Evolutionary conservation across 257 asterid species (phyloP), one percentile per base, ranked within the genome.

Genomic region (Jacaranda mimosifolia): DNA sequence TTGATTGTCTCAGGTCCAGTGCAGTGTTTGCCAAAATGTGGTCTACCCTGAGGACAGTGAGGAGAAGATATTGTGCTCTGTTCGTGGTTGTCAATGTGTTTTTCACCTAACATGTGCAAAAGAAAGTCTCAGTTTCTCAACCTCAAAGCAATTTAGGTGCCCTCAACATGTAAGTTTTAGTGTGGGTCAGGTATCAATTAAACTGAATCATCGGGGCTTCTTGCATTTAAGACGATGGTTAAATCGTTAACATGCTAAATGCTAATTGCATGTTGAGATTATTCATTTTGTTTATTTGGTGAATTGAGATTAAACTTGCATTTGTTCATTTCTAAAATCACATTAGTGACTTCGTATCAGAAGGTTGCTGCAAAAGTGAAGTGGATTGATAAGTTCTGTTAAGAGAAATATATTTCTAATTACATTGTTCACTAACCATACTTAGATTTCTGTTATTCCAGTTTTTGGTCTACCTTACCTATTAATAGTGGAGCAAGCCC

Each of bases 101-200:
- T 92, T 85, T 84, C 99, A 94, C 90, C 77, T 72, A 38, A 17
- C 74, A 63, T 94, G 99, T 85, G 97, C 91, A 13, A 83, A 72
- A 76, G 84, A 87, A 75, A 82, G 72, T 56, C 82, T 68, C 43
- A 83, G 86, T 18, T 85, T 86, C 70, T 87, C 89, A 75, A 86
- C 91, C 78, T 75, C 87, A 40, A 90, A 89, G 85, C 85, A 75
- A 42, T 91, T 92, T 79, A 94, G 89, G 88, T 94, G 99, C 82
- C 98, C 98, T 56, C 98, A 88, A 53, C 99, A 94, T 87, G 98
- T 94, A 86, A 89, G 95, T 84, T 75, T 72, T 62, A 71, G 68
- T 36, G 57, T 19, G 45, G 43, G 15, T 32, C 18, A 43, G 39
- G 56, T 38, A n/a, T 74, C 63, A 56, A 48, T 18, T 26, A 63